Base-by-base conservation (phyloP, 768 basidiomycete genomes). In the Tulasnella sp. region DNA sequence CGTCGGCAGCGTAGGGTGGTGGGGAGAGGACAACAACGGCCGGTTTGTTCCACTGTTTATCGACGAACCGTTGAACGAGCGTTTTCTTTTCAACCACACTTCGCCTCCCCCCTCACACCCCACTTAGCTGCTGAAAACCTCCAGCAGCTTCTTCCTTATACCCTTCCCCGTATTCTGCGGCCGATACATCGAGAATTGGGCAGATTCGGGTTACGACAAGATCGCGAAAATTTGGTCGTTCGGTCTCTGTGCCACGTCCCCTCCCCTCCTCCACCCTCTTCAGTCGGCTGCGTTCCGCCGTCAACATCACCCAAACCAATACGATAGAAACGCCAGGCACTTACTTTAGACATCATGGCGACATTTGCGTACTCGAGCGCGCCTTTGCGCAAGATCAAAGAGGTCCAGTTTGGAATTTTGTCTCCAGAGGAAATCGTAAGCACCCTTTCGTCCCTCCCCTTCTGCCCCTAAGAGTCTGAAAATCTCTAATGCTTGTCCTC, bases 391-490 rank as follows among this genome's bases (percentile, higher is more conserved):
- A 94, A 94, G 85, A 93, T 98, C 81, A 93, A 91, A 86, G 96
- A 98, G 85, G 96, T 99, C 78, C 96, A 98, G 84, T 99, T 98
- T 87, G 96, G 97, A 81, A 95, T 99, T 80, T 91, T 99, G 80
- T 96, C 96, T 40, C 97, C 97, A 12, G 97, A 99, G 85, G 97
- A 99, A 88, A 99, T 99, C 82, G 96, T 98, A 82, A 82, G 91
- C 89, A 31, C 45, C n/a, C 25, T 69, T 34, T 74, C 34, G 29
- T 40, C 58, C 37, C 37, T 69, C 71, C 54, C 9, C 42, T 42
- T 38, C 19, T 71, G 52, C 11, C 76, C 39, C 17, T 31, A n/a
- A 70, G 54, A 39, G 71, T 39, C 52, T 31, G 15, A 5, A 36
- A 7, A n/a, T 6, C 5, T 38, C 37, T 36, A 49, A 31, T 37